Conservation (phyloP, 257 asterid genomes). For the Solanum virginianum region DNA sequence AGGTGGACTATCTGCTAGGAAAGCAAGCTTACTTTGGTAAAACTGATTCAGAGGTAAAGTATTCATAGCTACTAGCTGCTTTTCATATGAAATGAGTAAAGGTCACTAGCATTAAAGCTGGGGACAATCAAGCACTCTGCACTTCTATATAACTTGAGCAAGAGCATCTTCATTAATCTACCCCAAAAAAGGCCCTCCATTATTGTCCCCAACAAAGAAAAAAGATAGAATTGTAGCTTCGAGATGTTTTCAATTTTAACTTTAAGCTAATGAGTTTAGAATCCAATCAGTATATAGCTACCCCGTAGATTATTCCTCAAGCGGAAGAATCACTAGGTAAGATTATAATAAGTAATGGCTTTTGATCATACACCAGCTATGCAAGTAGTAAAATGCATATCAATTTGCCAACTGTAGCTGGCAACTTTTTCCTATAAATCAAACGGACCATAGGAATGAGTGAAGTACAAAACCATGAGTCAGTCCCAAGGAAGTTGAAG, state of each 20-base stretch:
- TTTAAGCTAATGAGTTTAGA: not conserved
- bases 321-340: not conserved
- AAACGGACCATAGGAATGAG: not conserved
- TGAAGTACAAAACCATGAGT: not conserved
- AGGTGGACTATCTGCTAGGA: slow-evolving; percentile 90
- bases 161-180: not conserved
- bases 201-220: not conserved
- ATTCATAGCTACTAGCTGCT: not conserved
- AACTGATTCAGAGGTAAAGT: slow-evolving; percentile 77
- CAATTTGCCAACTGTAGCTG: not conserved
- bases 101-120: not conserved
- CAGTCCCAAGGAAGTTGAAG: not conserved
- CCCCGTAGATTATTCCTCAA: not conserved
- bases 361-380: not conserved
- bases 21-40: slow-evolving; percentile 73
- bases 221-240: not conserved
- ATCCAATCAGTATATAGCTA: not conserved
- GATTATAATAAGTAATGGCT: not conserved
- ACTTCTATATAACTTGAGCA: not conserved
- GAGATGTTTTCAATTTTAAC: too few relatives aligned
- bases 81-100: not conserved
- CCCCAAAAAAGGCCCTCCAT: too few relatives aligned
- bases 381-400: not conserved
- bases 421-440: not conserved
- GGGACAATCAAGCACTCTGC: not conserved